Base-by-base conservation (phyloP, 495 filamentous ascomycete species). In the Trichoderma erinaceum region DNA sequence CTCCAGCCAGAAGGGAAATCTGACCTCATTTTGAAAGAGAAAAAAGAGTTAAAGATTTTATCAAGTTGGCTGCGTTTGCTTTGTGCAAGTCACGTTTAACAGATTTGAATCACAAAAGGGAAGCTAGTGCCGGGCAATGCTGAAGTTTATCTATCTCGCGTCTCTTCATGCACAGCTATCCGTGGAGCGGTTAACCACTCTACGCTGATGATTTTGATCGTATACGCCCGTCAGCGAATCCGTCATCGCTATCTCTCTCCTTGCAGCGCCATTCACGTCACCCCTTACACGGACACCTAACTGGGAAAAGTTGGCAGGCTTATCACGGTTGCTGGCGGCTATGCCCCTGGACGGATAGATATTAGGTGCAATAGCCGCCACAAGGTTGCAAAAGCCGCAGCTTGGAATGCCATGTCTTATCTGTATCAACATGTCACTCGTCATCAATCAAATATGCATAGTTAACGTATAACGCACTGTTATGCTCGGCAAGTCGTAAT, bases 1-100 rank as follows among this genome's bases (percentile, higher is more conserved):
- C 48, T 38, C 78, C 80, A 27, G 67, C 72, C 67, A 5, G 63
- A 46, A 13, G 63, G 56, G 23, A 32, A 16, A 61, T 32, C 27
- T 29, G 56, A 61, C 13, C 56, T 23, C 56, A 61, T 61, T 61
- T 13, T 61, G 23, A 23, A 25, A 61, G 16, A 13, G 12, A 21
- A 29, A 12, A 3, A 27, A 18, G 16, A 35, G 56, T 13, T 27
- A 13, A 18, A 16, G 25, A 32, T 32, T 1, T 25, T 52, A 1
- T 21, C 21, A 25, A 21, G 48, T 3, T 23, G n/a, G 1, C n/a
- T 52, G 1, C 25, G 18, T 18, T 18, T 46, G 43, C 43, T 46
- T 46, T 46, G 43, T 15, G 12, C 12, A 18, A 16, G 43, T 2
- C 6, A 46, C 43, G 43, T 18, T 15, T 15, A 46, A 5, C 12